phyloP scores from a whole-genome alignment of 306 rosid species.

The Corylus heterophylla region DNA sequence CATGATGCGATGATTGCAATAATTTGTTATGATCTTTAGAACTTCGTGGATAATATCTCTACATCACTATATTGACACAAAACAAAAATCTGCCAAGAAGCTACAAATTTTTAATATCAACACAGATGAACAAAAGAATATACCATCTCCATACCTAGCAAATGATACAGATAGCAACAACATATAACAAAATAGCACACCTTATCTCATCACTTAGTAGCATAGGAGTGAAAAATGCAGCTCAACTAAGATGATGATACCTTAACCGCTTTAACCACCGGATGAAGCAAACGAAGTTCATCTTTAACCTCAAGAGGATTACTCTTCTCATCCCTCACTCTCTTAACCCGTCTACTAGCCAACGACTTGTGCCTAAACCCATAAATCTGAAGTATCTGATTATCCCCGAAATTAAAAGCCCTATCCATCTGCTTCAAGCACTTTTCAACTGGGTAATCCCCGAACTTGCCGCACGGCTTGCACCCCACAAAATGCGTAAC shows the following conservation, averaged over 20 bases:
- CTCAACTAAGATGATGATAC: slow-evolving; percentile 43
- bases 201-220: slow-evolving; percentile 7
- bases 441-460: slow-evolving; percentile 59
- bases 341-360: slow-evolving; percentile 45
- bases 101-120: not conserved
- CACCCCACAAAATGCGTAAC: slow-evolving; percentile 69
- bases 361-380: slow-evolving; percentile 52
- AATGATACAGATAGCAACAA: slow-evolving; percentile 15
- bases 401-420: slow-evolving; percentile 61
- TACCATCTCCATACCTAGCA: slow-evolving; percentile 31
- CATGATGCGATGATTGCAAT: not conserved
- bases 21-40: not conserved
- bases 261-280: slow-evolving; percentile 42
- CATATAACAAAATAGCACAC: slow-evolving; percentile 8
- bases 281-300: slow-evolving; percentile 60
- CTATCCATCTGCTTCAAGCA: slow-evolving; percentile 63
- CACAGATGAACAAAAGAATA: slow-evolving; percentile 25
- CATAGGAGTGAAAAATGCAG: not conserved
- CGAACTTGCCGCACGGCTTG: slow-evolving; percentile 64
- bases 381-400: slow-evolving; percentile 57
- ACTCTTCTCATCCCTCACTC: slow-evolving; percentile 44
- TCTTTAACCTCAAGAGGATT: slow-evolving; percentile 46
- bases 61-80: not conserved
- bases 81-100: slow-evolving; percentile 13
- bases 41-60: not conserved